Evolutionary conservation across 257 asterid genomes (phyloP).

Genomic region (Nicotiana undulata): DNA sequence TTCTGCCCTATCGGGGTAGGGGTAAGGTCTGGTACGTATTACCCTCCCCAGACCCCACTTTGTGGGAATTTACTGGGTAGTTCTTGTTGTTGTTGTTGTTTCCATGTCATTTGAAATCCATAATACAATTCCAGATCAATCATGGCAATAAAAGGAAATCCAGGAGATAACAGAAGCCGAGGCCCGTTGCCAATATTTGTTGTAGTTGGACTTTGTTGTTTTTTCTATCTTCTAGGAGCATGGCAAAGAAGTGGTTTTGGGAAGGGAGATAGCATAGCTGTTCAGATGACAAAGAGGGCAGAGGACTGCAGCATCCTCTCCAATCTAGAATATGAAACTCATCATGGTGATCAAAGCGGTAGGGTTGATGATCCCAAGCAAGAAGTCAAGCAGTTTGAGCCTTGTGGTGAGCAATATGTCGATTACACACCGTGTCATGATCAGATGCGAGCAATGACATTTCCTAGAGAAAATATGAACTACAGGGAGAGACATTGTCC

Average conservation of each 20-base stretch:
- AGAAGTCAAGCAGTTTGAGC: conserved; percentile 3
- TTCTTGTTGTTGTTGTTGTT: too few species aligned
- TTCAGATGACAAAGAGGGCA: conserved; percentile 8
- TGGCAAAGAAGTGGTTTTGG: conserved; percentile 20
- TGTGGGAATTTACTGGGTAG: too few species aligned
- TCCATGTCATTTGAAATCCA: conserved; percentile 1
- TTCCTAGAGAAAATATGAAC: conserved; percentile 18
- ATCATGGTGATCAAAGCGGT: conserved; percentile 6
- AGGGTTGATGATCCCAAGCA: conserved; percentile 3
- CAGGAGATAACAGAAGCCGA: conserved; percentile 19
- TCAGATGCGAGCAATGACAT: conserved; percentile 16
- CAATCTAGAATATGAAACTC: conserved; percentile 16
- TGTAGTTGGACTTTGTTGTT: conserved; percentile 16
- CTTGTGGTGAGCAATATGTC: conserved; percentile 12
- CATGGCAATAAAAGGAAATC: conserved; percentile 24
- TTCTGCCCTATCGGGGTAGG: too few species aligned
- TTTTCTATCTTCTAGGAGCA: conserved; percentile 20
- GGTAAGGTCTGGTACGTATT: too few species aligned
- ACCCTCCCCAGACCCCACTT: too few species aligned
- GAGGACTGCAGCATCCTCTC: conserved; percentile 13
- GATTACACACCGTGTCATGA: conserved; percentile 23
- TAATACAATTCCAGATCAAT: background rate
- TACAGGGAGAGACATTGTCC: conserved; percentile 23
- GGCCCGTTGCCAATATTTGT: conserved; percentile 9
- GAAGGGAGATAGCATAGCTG: conserved; percentile 19